Conservation (phyloP, 139 green algal species). For the Haematococcus sp. region DNA sequence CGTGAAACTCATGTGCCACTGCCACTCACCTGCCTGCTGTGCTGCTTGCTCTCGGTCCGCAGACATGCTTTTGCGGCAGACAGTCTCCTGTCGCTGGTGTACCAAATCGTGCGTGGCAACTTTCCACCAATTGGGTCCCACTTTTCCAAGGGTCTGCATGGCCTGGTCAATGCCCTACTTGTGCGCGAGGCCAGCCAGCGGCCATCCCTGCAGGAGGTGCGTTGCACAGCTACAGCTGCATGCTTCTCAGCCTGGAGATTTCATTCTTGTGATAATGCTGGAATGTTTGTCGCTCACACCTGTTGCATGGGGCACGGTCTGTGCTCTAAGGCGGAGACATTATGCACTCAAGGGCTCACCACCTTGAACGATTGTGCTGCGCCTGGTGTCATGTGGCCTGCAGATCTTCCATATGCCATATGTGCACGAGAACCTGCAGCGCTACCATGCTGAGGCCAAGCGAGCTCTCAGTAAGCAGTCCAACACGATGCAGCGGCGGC, state of each 20-base stretch:
- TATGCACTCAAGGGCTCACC: too few relatives aligned
- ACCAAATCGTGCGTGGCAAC: constrained; percentile 63
- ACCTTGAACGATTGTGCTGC: too few relatives aligned
- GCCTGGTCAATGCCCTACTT: constrained; percentile 51
- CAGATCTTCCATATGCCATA: constrained; percentile 56
- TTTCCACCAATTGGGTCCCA: constrained; percentile 47
- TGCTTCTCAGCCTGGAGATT: not conserved
- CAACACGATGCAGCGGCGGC: constrained; percentile 18
- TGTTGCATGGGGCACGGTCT: too few relatives aligned
- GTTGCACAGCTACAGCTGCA: not conserved
- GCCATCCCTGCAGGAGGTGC: constrained; percentile 47
- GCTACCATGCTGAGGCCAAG: constrained; percentile 40
- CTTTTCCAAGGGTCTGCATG: constrained; percentile 34
- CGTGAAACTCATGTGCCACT: not conserved
- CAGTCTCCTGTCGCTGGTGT: constrained; percentile 60
- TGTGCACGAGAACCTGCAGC: constrained; percentile 41
- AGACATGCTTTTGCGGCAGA: constrained; percentile 70
- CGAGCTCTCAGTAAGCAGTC: constrained; percentile 22
- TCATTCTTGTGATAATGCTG: too few relatives aligned
- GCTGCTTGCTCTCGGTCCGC: not conserved
- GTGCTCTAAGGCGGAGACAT: too few relatives aligned
- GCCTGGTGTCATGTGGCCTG: not conserved
- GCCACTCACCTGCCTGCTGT: not conserved
- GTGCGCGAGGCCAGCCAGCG: constrained; percentile 32
- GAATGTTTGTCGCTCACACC: too few relatives aligned